Evolutionary conservation across 805 yeast species (phyloP), one percentile per base, ranked within the genome.

Genomic region (Brettanomyces anomalus): DNA sequence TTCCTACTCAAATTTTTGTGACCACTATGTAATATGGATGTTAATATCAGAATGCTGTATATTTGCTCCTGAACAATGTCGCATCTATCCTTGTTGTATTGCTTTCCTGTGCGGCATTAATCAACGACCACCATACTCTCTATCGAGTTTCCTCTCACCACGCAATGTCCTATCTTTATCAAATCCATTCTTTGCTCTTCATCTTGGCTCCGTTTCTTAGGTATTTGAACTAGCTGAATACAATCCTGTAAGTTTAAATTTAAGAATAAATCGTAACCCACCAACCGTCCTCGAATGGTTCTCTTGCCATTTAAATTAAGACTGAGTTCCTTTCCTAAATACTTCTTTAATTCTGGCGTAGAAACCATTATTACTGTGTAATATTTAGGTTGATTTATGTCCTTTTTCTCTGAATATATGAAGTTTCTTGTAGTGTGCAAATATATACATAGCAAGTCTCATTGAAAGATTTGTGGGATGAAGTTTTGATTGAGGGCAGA

Each of bases 271-370:
- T 90, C 97, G 59, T 79, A 90, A 2, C 97, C 97, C 53, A 85
- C 70, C 43, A 90, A 70, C 11, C 76, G 74, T 2, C 97, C 97
- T n/a, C 76, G 74, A 1, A 90, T 76, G 51, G 74, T 75, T 40
- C 97, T 71, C 13, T 83, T 65, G 2, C 95, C 94, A 59, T 86
- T 87, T 46, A 90, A 69, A 49, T 82, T 84, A 15, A 90, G 66
- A 13, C 78, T 68, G 21, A 90, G 70, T 53, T 77, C 76, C 62
- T 85, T 85, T 56, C 85, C 89, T 75, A 86, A 71, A 58, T 85
- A 87, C 81, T 82, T 61, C 46, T 61, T 61, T 17, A 62, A 49
- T 40, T 62, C 67, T 13, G 67, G 67, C 11, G 61, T 53, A 3
- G 65, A 56, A 14, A 61, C 65, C 66, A 62, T 62, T 5, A 6